Base-by-base conservation (phyloP, 306 rosid genomes). In the Casuarina glauca region DNA sequence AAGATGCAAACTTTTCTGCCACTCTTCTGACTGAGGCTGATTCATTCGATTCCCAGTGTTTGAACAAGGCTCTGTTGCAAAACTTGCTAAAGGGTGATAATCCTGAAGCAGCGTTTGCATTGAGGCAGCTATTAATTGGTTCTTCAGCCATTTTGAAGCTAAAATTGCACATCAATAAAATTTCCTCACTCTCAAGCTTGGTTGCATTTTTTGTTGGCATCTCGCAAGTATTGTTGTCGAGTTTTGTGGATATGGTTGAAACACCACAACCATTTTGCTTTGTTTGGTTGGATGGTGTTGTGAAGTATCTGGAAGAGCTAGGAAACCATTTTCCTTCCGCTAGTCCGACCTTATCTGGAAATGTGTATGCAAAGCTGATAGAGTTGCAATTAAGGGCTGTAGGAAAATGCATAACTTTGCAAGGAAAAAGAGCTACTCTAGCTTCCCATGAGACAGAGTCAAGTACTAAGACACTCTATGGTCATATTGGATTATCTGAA, bases 241-340 rank as follows among this genome's bases (percentile, higher is more conserved):
- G 90, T 89, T 92, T 90, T 70, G 87, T 69, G 70, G 75, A 85
- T 81, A 85, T 84, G 88, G 78, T 45, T 73, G 90, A 88, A 60
- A 85, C 81, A 50, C 97, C 97, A 26, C 88, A 86, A 49, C 84
- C 89, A 17, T 83, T 79, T 77, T 84, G 84, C 76, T 89, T 92
- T 82, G 88, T 91, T 79, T 88, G 96, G 89, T 78, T 92, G 70
- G 93, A 94, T 76, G 97, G 98, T 80, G 91, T 83, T 85, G 73
- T 86, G 51, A 87, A 87, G 84, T 92, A 80, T 86, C 83, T 95
- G 72, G 92, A 86, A 84, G 97, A 89, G 79, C 63, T 95, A 76
- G 91, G 90, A 2, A 79, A 80, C 79, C 88, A 87, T 81, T 88
- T 95, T 87, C 86, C 89, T 70, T 78, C 80, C 12, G 76, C 88